Conservation (phyloP, 345 rosid genomes). For the Kernera saxatilis region DNA sequence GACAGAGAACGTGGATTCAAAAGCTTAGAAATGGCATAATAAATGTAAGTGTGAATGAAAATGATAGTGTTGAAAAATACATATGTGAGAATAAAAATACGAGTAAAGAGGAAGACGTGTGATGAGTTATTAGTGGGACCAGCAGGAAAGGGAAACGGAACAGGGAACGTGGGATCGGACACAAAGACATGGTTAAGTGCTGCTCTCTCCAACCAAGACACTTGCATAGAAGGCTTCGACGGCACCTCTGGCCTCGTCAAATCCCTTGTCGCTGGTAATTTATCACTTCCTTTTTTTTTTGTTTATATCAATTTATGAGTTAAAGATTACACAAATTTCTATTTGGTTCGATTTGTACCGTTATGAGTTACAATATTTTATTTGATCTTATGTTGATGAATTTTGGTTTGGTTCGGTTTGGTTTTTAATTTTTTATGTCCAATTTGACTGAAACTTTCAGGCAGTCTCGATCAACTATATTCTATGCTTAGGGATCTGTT, state of each 20-base stretch:
- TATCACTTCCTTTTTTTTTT: background rate
- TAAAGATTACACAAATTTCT: background rate
- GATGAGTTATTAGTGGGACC: background rate
- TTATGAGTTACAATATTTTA: background rate
- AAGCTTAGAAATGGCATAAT: background rate
- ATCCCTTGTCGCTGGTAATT: constrained; percentile 37
- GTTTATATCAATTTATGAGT: too few species aligned
- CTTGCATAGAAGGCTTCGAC: constrained; percentile 76
- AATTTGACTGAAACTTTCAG: too few species aligned
- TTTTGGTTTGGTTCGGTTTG: background rate
- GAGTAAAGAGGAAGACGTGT: constrained; percentile 1
- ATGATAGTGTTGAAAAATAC: constrained; percentile 15
- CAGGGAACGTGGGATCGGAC: constrained; percentile 66
- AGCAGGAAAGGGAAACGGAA: constrained; percentile 63
- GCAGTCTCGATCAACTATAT: constrained; percentile 56
- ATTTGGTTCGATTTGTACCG: background rate
- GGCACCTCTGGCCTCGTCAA: constrained; percentile 52
- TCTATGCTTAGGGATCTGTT: constrained; percentile 53
- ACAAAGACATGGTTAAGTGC: constrained; percentile 79
- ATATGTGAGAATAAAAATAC: background rate
- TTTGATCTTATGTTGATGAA: background rate
- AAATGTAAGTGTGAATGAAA: constrained; percentile 21
- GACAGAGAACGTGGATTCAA: constrained; percentile 17
- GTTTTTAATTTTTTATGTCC: background rate
- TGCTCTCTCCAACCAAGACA: constrained; percentile 73